Base-by-base conservation (phyloP, 176 grass and related monocot genomes). In the Cenchrus purpureus region DNA sequence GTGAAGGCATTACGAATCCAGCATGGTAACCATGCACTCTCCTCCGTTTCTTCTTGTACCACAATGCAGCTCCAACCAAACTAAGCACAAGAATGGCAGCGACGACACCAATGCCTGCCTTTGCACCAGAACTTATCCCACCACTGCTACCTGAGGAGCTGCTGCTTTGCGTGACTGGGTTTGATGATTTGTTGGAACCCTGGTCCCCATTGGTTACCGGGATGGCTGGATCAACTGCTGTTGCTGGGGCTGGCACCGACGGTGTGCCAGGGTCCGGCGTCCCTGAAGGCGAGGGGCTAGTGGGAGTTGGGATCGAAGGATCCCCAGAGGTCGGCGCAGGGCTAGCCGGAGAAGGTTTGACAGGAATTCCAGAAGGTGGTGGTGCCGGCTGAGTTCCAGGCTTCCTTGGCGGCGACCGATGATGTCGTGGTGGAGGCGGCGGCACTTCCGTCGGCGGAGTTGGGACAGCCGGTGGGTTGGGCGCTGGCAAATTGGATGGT, bases 1-100 rank as follows among this genome's bases (percentile, higher is more conserved):
- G 90, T 48, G 91, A 94, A 73, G 93, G 93, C 93, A 88, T 84
- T 22, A 95, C 84, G 22, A 96, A 92, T 1, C 91, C 89, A 66
- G 93, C 76, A 84, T 86, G 67, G 79, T 99, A 96, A 50, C 91
- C 93, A 25, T 83, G 65, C 40, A 83, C 82, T 20, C 82, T 99
- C 58, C 75, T 92, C 68, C 90, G 82, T 22, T 92, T 98, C 82
- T 92, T 95, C 46, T 86, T 86, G 74, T 92, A 91, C 89, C 85
- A 99, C 20, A 94, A 64, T 55, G 78, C 86, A 13, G 81, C 54
- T 40, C 82, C 88, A 67, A 92, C 44, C 43, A 96, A 85, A 57
- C 93, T 94, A 72, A 93, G 81, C 20, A 96, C 60, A 69, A 92
- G 74, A 80, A 99, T 65, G 15, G 71, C 71, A 0, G 73, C 9